Conservation (phyloP, 768 basidiomycete genomes). For the Flagelloscypha sp. region DNA sequence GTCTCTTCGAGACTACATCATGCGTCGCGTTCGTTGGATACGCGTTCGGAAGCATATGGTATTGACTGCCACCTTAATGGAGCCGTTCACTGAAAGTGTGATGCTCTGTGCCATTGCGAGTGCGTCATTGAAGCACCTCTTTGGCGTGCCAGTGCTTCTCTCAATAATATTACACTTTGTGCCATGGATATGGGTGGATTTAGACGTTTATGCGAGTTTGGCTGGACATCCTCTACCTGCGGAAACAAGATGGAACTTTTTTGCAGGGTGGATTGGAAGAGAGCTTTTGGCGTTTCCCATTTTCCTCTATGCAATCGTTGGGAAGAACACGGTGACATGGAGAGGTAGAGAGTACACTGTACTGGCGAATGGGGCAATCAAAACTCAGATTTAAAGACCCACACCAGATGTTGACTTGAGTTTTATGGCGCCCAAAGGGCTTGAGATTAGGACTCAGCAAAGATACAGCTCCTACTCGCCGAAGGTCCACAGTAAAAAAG, state of each 20-base stretch:
- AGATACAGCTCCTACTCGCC: no score
- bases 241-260: constrained; percentile 46
- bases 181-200: constrained; percentile 70
- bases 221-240: constrained; percentile 53
- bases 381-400: no score
- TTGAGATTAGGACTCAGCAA: neutral
- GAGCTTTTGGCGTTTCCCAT: constrained; percentile 86
- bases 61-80: constrained; percentile 72
- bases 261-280: constrained; percentile 70
- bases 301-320: constrained; percentile 74
- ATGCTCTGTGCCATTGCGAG: constrained; percentile 60
- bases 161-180: constrained; percentile 53
- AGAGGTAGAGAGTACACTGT: constrained; percentile 75
- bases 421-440: no score
- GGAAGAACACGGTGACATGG: constrained; percentile 73
- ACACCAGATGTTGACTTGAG: no score
- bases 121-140: constrained; percentile 42
- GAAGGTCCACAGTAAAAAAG: neutral
- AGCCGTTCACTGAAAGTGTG: constrained; percentile 89
- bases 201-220: constrained; percentile 75
- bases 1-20: constrained; percentile 76
- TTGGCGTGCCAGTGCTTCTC: constrained; percentile 43
- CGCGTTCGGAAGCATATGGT: constrained; percentile 95
- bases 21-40: constrained; percentile 92
- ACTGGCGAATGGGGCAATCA: constrained; percentile 64